phyloP scores from a whole-genome alignment of 2,329 filamentous ascomycete genomes.

The Podosphaera fusca region DNA sequence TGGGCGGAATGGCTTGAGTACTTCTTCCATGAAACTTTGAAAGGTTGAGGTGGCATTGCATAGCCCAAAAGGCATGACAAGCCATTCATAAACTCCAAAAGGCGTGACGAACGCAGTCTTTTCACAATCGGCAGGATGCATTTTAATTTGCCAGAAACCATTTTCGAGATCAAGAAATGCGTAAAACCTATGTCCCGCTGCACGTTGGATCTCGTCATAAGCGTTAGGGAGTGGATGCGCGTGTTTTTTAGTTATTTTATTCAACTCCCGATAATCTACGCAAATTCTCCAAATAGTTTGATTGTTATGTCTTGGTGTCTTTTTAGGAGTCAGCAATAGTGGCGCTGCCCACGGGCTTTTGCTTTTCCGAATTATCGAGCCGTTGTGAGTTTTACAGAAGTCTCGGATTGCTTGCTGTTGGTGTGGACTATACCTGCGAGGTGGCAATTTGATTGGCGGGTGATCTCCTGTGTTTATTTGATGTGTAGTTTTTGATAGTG shows the following conservation, averaged over 20 bases:
- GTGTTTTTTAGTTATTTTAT: neutral
- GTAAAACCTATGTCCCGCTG: neutral
- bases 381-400: neutral
- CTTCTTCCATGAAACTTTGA: neutral
- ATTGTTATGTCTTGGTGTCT: neutral
- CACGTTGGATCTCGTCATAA: neutral
- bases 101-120: neutral
- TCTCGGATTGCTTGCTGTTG: neutral
- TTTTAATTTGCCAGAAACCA: neutral
- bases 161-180: neutral
- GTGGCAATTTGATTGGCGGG: neutral
- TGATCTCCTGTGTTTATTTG: neutral
- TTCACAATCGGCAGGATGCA: neutral
- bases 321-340: neutral
- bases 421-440: neutral
- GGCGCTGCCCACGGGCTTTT: neutral
- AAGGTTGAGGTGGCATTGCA: too few species aligned
- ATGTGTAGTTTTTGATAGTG: neutral
- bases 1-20: neutral
- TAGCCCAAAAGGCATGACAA: neutral
- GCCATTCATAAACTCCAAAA: neutral
- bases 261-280: neutral
- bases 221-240: neutral
- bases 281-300: neutral
- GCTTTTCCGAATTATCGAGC: neutral